Evolutionary conservation across 345 rosid species (phyloP), one percentile per base, ranked within the genome.

Genomic region (Brassica carinata): DNA sequence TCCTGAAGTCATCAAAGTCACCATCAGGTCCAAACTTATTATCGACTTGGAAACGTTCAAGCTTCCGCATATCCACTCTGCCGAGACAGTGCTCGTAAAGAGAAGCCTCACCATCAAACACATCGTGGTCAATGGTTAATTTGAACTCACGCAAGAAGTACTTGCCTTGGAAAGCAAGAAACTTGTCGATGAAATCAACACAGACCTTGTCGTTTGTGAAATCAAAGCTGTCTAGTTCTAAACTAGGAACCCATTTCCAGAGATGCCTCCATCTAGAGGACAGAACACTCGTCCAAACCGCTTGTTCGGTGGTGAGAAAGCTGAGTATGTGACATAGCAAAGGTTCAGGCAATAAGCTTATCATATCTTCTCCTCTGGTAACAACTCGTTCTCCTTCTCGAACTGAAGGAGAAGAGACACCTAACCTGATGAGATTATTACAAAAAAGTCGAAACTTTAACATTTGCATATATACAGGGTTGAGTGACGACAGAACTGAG

Each of bases 321-420:
- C 74, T 17, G 13, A 57, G 75, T 31, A 71, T 76, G 43, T 67
- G 79, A 7, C 43, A 76, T 7, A 57, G 8, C 59, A 76, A 57
- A 2, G 57, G 5, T 34, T 76, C 79, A 36, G 73, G 73, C 3
- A 76, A 67, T 2, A 57, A 19, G 79, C 43, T 76, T 23, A 71
- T 57, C 65, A 57, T n/a, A 33, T 71, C 65, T 71, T 57, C 17
- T 26, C 71, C 62, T 40, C 26, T 63, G 26, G 26, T 17, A 36
- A 17, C 19, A 17, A 2, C 53, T 43, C 13, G 4, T 10, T n/a
- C 58, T 76, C 57, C 66, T 17, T 64, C 30, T 64, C 19, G 67
- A 30, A 29, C n/a, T 64, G 31, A n/a, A 5, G 2, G 1, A 51
- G 58, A 51, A 0, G 17, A n/a, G 57, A 59, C 34, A 13, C 58